A percentile compares a stretch with the other conserved stretches of the same genome.
phyloP scores from a whole-genome alignment of 192 early-diverging fungal genomes.

The Backusella morwellensis region DNA sequence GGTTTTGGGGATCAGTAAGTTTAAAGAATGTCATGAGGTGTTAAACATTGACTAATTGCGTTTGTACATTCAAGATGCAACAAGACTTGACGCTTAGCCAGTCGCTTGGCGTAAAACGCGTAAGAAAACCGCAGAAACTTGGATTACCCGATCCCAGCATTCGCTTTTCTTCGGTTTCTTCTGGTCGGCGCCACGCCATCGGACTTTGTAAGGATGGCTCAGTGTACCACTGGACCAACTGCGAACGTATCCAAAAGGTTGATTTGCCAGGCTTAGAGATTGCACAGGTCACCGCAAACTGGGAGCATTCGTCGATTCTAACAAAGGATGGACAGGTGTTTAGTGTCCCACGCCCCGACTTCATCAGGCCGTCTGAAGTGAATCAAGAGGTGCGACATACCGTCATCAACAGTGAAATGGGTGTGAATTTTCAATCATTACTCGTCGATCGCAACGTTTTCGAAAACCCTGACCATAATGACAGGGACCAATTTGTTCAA shows the following conservation, averaged over 20 bases:
- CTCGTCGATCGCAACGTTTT: not conserved
- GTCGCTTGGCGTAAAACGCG: not conserved
- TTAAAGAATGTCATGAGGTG: not conserved
- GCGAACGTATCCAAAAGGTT: constrained; percentile 10
- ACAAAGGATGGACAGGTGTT: constrained; percentile 18
- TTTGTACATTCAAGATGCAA: not conserved
- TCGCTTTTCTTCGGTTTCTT: constrained; percentile 15
- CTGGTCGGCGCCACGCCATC: constrained; percentile 33
- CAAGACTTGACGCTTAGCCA: not conserved
- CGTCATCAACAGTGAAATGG: not conserved
- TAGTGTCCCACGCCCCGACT: constrained; percentile 10
- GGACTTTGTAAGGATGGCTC: constrained; percentile 17
- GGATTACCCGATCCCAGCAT: not conserved
- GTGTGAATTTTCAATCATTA: not conserved
- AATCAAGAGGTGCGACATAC: not conserved
- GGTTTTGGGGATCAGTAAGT: constrained; percentile 32
- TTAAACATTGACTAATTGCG: not conserved
- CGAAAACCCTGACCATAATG: not conserved
- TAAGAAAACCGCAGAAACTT: not conserved
- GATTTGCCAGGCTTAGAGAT: not conserved
- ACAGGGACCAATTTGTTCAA: not conserved
- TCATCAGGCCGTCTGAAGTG: not conserved
- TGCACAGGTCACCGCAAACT: constrained; percentile 26
- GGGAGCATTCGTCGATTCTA: constrained; percentile 22
- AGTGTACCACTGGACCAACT: constrained; percentile 31